Evolutionary conservation across 116 monocot genomes (phyloP).

Genomic region (Trichopus zeylanicus): DNA sequence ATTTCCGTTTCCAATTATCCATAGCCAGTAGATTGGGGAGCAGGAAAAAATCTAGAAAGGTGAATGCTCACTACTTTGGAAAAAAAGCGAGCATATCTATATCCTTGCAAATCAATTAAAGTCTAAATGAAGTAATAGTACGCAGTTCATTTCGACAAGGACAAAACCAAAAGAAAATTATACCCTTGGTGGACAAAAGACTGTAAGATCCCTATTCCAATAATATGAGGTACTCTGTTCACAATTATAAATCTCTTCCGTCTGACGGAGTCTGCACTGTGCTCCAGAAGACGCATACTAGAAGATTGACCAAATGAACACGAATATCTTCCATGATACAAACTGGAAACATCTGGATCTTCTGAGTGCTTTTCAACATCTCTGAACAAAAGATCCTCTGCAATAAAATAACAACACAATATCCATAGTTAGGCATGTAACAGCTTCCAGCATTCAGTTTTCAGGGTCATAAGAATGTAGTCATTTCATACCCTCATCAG

Average conservation of each 20-base stretch:
- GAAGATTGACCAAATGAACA: too few relatives aligned
- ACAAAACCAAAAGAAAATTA: conserved; percentile 5
- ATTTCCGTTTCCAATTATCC: background rate
- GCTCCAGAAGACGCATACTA: background rate
- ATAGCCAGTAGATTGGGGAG: background rate
- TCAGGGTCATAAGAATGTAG: background rate
- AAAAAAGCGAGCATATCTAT: background rate
- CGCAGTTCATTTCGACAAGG: background rate
- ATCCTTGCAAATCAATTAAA: background rate
- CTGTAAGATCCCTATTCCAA: background rate
- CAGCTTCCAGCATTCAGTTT: background rate
- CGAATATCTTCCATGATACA: conserved; percentile 1
- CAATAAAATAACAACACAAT: background rate
- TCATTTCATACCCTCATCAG: too few relatives aligned
- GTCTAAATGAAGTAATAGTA: background rate
- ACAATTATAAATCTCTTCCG: conserved; percentile 7
- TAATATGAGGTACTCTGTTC: conserved; percentile 12
- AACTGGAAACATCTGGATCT: conserved; percentile 12
- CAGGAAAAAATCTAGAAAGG: background rate
- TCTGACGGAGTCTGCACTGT: background rate
- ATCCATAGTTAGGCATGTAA: background rate
- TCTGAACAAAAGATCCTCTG: conserved; percentile 32
- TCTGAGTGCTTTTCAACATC: conserved; percentile 22
- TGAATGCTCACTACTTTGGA: background rate
- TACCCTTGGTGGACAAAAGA: conserved; percentile 27